A percentile compares a stretch with the other conserved stretches of the same genome.
Evolutionary conservation across 176 grass and related monocot genomes (phyloP).

Genomic region (Dactylis glomerata): DNA sequence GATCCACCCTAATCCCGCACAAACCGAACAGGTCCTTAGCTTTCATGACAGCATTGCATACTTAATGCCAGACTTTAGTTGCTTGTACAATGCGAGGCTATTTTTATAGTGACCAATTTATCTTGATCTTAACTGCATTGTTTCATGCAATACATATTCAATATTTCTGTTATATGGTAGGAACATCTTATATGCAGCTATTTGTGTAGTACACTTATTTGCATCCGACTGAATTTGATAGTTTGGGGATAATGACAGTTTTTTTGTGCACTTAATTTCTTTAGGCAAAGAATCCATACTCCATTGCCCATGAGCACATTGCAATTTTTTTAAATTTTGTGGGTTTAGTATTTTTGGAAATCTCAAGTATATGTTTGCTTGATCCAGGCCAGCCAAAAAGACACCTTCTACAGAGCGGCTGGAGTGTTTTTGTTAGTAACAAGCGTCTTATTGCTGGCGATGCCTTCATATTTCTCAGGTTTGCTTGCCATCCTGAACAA

Average conservation of each 20-base stretch:
- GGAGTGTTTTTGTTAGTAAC: conserved; percentile 90
- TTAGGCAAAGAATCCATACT: background rate
- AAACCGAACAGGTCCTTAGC: no score
- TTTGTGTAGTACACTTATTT: background rate
- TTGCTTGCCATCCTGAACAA: background rate
- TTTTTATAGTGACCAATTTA: background rate
- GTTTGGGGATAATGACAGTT: background rate
- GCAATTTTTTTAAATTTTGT: background rate
- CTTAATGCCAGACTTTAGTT: background rate
- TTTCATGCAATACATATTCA: background rate
- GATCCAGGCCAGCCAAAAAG: conserved; percentile 78
- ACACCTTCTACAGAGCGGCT: conserved; percentile 92
- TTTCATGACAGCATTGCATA: background rate
- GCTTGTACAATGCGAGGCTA: background rate
- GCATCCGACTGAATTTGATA: background rate
- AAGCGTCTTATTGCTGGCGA: conserved; percentile 85
- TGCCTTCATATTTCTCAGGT: conserved; percentile 95
- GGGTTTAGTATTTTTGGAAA: background rate
- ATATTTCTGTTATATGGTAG: background rate
- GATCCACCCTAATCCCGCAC: no score
- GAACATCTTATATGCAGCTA: background rate
- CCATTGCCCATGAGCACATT: background rate
- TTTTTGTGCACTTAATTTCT: background rate
- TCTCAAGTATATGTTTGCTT: background rate
- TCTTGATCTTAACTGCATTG: background rate